Base-by-base conservation (phyloP, 2,329 filamentous ascomycete genomes). In the Diaporthe longicolla region DNA sequence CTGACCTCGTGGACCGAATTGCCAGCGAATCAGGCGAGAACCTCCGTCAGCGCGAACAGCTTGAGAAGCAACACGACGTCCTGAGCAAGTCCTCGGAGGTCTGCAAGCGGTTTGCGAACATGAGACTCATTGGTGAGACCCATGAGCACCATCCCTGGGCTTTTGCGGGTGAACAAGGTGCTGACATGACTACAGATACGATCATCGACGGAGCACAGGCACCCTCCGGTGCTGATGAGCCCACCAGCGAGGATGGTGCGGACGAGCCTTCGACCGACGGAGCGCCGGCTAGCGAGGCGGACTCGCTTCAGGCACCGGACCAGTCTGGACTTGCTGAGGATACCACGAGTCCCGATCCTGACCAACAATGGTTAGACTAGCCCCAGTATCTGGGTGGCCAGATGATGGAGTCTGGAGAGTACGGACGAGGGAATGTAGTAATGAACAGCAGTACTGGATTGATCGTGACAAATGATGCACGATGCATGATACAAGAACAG, bases 11-110 rank as follows among this genome's bases (percentile, higher is more conserved):
- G 3, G 76, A 78, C 10, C 70, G 75, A 21, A 82, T 87, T 26
- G 85, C 85, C 1, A 84, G 84, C 7, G 85, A 87, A 75, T 82
- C 83, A 0, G 81, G 83, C 26, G 82, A 85, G 17, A 82, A 77
- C 57, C 81, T 80, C n/a, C 73, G 74, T 11, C 77, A 79, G 75
- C 80, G 85, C 7, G 81, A 83, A 50, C 79, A 83, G 71, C 77
- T 86, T 45, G 78, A 45, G 7, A 82, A 80, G 63, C 82, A 86
- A 70, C 76, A 85, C 7, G 79, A 82, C 3, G 78, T 85, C 4
- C 79, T 87, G 8, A 77, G 73, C 24, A 82, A 81, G 24, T 84
- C 84, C 6, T 77, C 79, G 4, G 79, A 82, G 6, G 84, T 80
- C 1, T 85, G 82, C 76, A 84, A 81, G 78, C 79, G 78, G 9